Evolutionary conservation across 768 basidiomycete genomes (phyloP).

Genomic region (Solioccasus polychromus): DNA sequence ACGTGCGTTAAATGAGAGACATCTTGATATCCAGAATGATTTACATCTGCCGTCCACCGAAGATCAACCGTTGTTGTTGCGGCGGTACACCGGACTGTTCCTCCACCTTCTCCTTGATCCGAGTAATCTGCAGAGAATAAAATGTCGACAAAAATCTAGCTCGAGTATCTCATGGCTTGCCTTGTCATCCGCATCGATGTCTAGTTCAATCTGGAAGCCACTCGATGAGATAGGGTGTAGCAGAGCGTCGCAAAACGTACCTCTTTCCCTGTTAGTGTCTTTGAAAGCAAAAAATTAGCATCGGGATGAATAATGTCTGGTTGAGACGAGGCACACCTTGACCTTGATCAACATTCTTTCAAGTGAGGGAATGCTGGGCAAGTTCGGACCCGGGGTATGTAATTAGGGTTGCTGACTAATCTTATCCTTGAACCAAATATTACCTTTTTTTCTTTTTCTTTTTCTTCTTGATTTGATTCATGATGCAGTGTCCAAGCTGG

Average conservation of each 20-base stretch:
- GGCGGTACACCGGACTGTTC: slow-evolving; percentile 98
- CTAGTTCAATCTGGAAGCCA: slow-evolving; percentile 77
- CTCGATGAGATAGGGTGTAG: slow-evolving; percentile 9
- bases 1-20: neutral
- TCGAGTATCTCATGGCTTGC: slow-evolving; percentile 36
- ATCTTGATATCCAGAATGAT: slow-evolving; percentile 14
- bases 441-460: too few relatives aligned
- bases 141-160: neutral
- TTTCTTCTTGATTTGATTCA: too few relatives aligned
- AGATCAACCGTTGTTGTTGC: slow-evolving; percentile 92
- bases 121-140: slow-evolving; percentile 59
- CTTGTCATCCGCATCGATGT: slow-evolving; percentile 89
- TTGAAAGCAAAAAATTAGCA: neutral
- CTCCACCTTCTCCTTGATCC: slow-evolving; percentile 97
- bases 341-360: slow-evolving; percentile 27
- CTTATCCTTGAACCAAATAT: neutral
- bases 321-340: slow-evolving; percentile 12
- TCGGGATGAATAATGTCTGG: neutral
- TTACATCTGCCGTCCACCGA: slow-evolving; percentile 89
- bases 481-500: too few relatives aligned
- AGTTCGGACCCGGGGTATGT: neutral
- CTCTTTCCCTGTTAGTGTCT: slow-evolving; percentile 88
- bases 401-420: slow-evolving; percentile 10
- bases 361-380: slow-evolving; percentile 1
- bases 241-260: slow-evolving; percentile 37